Evolutionary conservation across 306 rosid genomes (phyloP).

Genomic region (Cucumis hystrix): DNA sequence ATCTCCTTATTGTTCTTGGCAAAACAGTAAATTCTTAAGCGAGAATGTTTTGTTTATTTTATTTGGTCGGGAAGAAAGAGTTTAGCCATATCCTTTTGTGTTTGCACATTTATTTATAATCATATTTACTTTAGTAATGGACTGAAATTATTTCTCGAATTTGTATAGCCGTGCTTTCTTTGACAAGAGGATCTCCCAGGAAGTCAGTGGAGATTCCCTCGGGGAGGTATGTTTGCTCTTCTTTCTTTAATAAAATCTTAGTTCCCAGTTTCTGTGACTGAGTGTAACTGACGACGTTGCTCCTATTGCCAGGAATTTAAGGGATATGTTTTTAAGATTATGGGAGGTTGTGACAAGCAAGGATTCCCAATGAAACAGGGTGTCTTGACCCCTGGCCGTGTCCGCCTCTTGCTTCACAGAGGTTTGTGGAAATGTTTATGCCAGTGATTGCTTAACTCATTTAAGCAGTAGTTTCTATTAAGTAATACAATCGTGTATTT

Average conservation of each 20-base stretch:
- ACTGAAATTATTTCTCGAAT: not conserved
- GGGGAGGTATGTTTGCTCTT: slow-evolving; percentile 24
- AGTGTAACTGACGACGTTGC: not conserved
- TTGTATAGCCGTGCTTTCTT: slow-evolving; percentile 36
- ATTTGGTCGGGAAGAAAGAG: not conserved
- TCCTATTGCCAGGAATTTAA: slow-evolving; percentile 26
- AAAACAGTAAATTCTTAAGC: not conserved
- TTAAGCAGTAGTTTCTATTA: not conserved
- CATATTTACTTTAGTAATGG: not conserved
- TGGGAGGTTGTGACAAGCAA: slow-evolving; percentile 55
- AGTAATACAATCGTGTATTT: not conserved
- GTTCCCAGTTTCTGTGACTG: not conserved
- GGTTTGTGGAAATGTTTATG: slow-evolving; percentile 11
- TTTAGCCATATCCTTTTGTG: not conserved
- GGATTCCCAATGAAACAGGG: slow-evolving; percentile 63
- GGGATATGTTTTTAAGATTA: slow-evolving; percentile 45
- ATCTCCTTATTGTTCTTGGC: not conserved
- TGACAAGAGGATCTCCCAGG: slow-evolving; percentile 55
- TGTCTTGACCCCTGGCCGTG: slow-evolving; percentile 42
- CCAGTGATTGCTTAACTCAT: not conserved
- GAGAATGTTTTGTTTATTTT: not conserved
- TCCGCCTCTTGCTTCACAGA: slow-evolving; percentile 37
- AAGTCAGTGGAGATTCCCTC: slow-evolving; percentile 47
- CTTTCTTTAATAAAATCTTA: not conserved
- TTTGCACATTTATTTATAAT: not conserved